Evolutionary conservation across 805 yeast species (phyloP), one percentile per base, ranked within the genome.

Genomic region (Saccharomycopsis sp.): DNA sequence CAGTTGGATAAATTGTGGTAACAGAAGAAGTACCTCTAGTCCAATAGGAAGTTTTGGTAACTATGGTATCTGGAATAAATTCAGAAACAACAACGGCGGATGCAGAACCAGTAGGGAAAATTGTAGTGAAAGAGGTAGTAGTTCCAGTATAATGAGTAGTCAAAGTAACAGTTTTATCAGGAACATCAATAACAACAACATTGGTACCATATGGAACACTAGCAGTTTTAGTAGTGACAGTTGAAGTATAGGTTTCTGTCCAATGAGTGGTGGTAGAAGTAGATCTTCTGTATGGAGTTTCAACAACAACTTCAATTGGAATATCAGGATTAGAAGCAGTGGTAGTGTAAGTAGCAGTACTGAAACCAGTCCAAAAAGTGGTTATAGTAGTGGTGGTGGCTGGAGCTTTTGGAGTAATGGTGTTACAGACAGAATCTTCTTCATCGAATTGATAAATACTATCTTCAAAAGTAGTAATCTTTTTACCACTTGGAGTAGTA

Each of bases 401-500:
- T 8, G 34, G 4, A 25, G 30, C 18, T 17, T 21, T 13, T 15
- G 37, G n/a, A 3, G 31, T 31, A 6, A 23, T 31, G 14, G 32
- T n/a, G 4, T 17, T n/a, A n/a, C n/a, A n/a, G n/a, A n/a, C 8
- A 21, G 41, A 39, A 17, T 5, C 15, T 10, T 31, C 19, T 12
- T 21, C 39, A 13, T 36, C 23, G 25, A 39, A 39, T 15, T 33
- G 30, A 23, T 20, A 39, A 27, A 39, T 27, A n/a, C 17, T 8
- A 21, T 39, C 31, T 5, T 15, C 31, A 18, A 39, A 39, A 36
- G 43, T 46, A 6, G 27, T 19, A 4, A 31, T 34, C 9, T 55
- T 55, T 21, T 29, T 41, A 12, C 13, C 21, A 13, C 9, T 10
- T 3, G 60, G n/a, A n/a, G n/a, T n/a, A n/a, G n/a, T 42, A 29